Evolutionary conservation across 1,284 basidiomycete genomes (phyloP), one percentile per base, ranked within the genome.

Genomic region (Ustilago tritici): DNA sequence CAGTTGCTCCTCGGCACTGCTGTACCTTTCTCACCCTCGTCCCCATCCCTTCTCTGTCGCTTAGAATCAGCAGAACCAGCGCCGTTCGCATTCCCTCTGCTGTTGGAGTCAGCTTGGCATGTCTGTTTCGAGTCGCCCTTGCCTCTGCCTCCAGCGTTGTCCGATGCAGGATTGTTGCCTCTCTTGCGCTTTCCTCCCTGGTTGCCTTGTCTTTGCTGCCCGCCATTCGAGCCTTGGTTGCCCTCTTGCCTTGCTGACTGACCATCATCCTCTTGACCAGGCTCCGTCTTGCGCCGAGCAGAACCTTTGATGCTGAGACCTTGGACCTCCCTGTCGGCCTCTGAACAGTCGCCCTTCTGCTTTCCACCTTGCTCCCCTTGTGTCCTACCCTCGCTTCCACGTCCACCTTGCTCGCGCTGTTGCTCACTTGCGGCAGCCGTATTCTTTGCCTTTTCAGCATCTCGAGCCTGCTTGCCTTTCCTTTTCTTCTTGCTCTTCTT

Each of bases 281-380:
- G 61, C 23, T 65, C 65, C 2, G 59, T 38, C 14, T 59, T 61
- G 5, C 73, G 67, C 65, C 71, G 73, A 10, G 73, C 73, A 17
- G 64, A 41, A 9, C 73, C 73, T 36, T 76, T 76, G 65, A 76
- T 76, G 57, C 73, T 76, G 32, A 76, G 57, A 0, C 73, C 73
- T 19, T 76, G 73, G 11, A 58, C 43, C 3, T 6, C 38, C 34
- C 34, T 28, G 23, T 28, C 17, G 0, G 43, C 2, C 11, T 46
- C 43, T 19, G 61, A 36, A 10, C 31, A 7, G 2, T 56, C 59
- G 32, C 61, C 54, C 38, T 50, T 65, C 15, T 56, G 43, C 23
- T 28, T 7, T 62, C 66, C 47, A 56, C 54, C 47, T 49, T 61
- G 19, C 15, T n/a, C 41, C 38, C 38, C 8, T 17, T 35, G 10